Evolutionary conservation across 2,329 filamentous ascomycete genomes (phyloP), one percentile per base, ranked within the genome.

Genomic region (Diaporthe citri): DNA sequence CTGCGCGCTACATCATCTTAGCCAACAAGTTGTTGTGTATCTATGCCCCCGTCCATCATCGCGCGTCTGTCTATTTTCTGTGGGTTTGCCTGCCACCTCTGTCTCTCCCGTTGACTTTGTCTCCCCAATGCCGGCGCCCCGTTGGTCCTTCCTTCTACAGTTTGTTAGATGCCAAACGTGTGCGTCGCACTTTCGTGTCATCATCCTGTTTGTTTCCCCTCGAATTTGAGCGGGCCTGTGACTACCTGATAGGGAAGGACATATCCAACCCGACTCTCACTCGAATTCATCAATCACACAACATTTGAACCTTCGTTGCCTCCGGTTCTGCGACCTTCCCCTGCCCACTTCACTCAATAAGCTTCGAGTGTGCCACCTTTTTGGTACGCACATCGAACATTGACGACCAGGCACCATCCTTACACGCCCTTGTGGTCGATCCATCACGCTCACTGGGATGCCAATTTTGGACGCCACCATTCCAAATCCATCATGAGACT

Each of bases 401-500:
- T 52, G 70, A 52, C 57, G n/a, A 43, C 70, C 70, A 64, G 55
- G 70, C 28, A 25, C 46, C 57, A 72, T 72, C 57, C 57, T 64
- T 64, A 72, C 56, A 34, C 12, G 34, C 36, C 64, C 34, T 52
- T 69, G 64, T 41, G 46, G 31, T 36, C 48, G 39, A 55, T 25
- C 70, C 57, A 72, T 28, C 71, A 64, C 71, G 20, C 57, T 72
- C 71, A 52, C 51, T 64, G 64, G 71, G 71, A 72, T 72, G 66
- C 71, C 25, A 31, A 15, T 46, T 64, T 64, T 72, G 71, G 71
- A 39, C 46, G 28, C 34, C 20, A 31, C 28, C 57, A 71, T 48
- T 43, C 51, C 43, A 51, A 52, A 52, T 64, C 20, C 57, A 73
- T 51, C 59, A 89, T 89, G 87, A 86, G 80, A 76, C 79, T 82